Conservation (phyloP, 768 basidiomycete species). For the Trametes cingulata region DNA sequence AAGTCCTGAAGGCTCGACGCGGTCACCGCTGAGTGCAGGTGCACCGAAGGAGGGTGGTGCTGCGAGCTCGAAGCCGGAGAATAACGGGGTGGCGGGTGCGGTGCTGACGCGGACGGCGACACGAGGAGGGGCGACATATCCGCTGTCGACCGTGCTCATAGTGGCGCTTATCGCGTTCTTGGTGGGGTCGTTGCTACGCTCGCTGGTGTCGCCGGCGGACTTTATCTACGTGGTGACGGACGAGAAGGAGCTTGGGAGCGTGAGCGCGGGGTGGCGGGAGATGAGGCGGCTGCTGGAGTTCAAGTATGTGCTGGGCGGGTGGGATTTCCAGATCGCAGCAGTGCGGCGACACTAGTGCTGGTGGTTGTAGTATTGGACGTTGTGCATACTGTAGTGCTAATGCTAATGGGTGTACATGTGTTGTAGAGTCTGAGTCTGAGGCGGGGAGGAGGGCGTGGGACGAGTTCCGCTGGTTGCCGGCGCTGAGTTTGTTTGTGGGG, state of each 20-base stretch:
- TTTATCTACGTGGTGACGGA: slow-evolving; percentile 80
- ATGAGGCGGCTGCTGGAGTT: slow-evolving; percentile 79
- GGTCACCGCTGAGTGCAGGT: not conserved
- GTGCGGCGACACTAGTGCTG: slow-evolving; percentile 63
- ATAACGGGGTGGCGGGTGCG: slow-evolving; percentile 1
- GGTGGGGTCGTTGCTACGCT: slow-evolving; percentile 87
- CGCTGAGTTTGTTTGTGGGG: slow-evolving; percentile 21
- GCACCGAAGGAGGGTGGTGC: slow-evolving; percentile 11
- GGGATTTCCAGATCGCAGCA: slow-evolving; percentile 87
- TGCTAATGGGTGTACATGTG: not conserved
- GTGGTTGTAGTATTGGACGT: not conserved
- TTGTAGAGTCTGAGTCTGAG: not conserved
- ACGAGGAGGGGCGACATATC: slow-evolving; percentile 34
- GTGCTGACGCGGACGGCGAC: slow-evolving; percentile 9
- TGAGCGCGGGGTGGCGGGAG: slow-evolving; percentile 74
- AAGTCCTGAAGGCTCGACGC: slow-evolving; percentile 8
- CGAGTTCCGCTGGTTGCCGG: slow-evolving; percentile 18
- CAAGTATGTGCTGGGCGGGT: slow-evolving; percentile 78
- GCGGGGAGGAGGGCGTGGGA: not conserved
- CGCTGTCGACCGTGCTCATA: slow-evolving; percentile 62
- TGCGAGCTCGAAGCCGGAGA: not conserved
- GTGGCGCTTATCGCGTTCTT: slow-evolving; percentile 87
- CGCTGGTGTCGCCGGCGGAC: slow-evolving; percentile 86
- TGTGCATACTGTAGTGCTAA: slow-evolving; percentile 14
- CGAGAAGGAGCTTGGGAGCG: slow-evolving; percentile 52